These are phyloP conservation scores for Pseudoscleropodium purum DNA, from an alignment of 225 moss, liverwort and hornwort species.

Conservation along the genomic window DNA sequence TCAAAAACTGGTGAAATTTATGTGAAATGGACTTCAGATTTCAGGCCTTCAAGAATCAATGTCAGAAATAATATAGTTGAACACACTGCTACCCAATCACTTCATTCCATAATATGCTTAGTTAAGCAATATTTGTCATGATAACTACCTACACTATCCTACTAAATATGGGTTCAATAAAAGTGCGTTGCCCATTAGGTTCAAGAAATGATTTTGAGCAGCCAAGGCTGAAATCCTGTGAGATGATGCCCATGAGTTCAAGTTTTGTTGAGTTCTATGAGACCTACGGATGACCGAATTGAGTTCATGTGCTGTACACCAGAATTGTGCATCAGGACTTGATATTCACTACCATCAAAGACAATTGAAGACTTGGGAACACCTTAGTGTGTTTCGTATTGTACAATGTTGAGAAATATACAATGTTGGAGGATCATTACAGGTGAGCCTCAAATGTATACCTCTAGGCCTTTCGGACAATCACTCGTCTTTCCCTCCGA, in stretches of 20 bases:
- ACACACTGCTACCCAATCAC: not conserved
- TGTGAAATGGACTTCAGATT: not conserved
- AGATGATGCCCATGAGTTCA: not conserved
- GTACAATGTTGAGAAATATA: slow-evolving; percentile 10
- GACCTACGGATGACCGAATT: no score
- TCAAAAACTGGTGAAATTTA: not conserved
- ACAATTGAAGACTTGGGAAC: not conserved
- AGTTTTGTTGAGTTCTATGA: not conserved
- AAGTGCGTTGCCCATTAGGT: not conserved
- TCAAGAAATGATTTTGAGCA: not conserved
- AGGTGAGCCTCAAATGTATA: not conserved
- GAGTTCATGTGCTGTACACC: no score
- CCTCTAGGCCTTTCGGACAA: slow-evolving; percentile 39
- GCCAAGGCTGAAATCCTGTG: no score
- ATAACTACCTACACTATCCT: not conserved
- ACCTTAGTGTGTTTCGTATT: not conserved
- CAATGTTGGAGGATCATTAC: not conserved
- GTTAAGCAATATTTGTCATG: no score
- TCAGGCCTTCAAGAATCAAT: not conserved
- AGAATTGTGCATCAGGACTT: not conserved
- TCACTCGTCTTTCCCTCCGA: slow-evolving; percentile 48
- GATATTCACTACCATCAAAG: not conserved
- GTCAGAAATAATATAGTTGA: no score
- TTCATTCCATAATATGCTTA: not conserved
- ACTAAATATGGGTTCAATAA: not conserved